Conservation (phyloP, 306 rosid genomes). For the Lagenaria siceraria region DNA sequence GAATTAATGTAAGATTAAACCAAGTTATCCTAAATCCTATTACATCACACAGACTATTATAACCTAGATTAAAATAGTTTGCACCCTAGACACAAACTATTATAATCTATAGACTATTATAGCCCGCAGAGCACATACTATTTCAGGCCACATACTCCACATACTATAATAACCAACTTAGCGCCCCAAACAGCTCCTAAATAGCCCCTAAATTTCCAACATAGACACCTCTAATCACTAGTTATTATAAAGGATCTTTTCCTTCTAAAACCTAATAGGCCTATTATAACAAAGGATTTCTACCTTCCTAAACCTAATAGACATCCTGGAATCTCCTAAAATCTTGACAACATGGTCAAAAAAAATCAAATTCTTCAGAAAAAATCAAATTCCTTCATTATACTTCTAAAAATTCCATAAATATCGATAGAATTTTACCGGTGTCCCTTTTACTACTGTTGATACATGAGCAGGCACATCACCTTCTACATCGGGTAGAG, state of each 20-base stretch:
- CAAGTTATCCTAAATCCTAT: too few relatives aligned
- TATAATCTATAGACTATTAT: too few relatives aligned
- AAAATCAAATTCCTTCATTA: background rate
- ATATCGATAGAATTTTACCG: constrained; percentile 36
- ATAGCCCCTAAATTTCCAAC: background rate
- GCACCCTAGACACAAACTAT: too few relatives aligned
- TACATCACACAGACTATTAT: too few relatives aligned
- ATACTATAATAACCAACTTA: too few relatives aligned
- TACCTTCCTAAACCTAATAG: too few relatives aligned
- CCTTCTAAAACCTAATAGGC: background rate
- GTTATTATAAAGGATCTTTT: background rate
- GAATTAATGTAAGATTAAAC: too few relatives aligned
- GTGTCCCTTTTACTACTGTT: constrained; percentile 95
- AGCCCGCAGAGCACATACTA: too few relatives aligned
- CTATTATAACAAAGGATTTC: too few relatives aligned
- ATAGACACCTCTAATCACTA: background rate
- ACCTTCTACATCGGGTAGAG: constrained; percentile 73
- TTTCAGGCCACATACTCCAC: too few relatives aligned
- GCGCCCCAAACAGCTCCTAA: background rate
- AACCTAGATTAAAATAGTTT: too few relatives aligned
- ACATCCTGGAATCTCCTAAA: background rate
- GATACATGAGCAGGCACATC: constrained; percentile 62
- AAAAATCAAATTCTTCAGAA: background rate
- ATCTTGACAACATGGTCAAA: background rate
- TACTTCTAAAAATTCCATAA: background rate